Conservation (phyloP, 345 rosid genomes). For the Gossypium bickii region DNA sequence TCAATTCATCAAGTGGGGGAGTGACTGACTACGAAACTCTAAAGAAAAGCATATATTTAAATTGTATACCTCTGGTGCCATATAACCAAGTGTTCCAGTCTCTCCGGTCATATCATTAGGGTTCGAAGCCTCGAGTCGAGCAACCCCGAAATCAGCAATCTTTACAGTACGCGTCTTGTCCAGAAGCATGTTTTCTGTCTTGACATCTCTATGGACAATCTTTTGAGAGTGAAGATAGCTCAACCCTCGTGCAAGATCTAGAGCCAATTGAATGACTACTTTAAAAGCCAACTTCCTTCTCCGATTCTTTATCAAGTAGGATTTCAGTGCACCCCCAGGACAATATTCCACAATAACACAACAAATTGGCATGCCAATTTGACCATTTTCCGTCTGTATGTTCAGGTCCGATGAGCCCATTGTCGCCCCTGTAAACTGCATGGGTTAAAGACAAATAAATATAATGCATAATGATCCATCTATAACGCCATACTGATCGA, state of each 20-base stretch:
- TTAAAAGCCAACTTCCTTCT: slow-evolving; percentile 90
- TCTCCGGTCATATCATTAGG: slow-evolving; percentile 99
- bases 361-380: slow-evolving; percentile 81
- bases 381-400: slow-evolving; percentile 77
- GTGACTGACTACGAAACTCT: neutral
- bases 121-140: slow-evolving; percentile 94
- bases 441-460: slow-evolving; percentile 6
- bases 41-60: neutral
- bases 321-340: slow-evolving; percentile 86
- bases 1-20: slow-evolving; percentile 3
- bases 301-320: slow-evolving; percentile 83
- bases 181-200: slow-evolving; percentile 96
- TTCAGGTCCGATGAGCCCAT: slow-evolving; percentile 82
- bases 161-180: slow-evolving; percentile 83
- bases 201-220: slow-evolving; percentile 96
- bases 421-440: slow-evolving; percentile 90
- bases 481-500: too few relatives aligned
- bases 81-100: slow-evolving; percentile 98
- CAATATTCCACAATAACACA: slow-evolving; percentile 96
- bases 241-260: slow-evolving; percentile 96
- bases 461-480: neutral
- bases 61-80: slow-evolving; percentile 91
- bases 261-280: slow-evolving; percentile 84
- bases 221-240: slow-evolving; percentile 87
- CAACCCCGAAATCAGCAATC: slow-evolving; percentile 97